Evolutionary conservation across 2,329 filamentous ascomycete genomes (phyloP).

Genomic region (Helotiales sp.): DNA sequence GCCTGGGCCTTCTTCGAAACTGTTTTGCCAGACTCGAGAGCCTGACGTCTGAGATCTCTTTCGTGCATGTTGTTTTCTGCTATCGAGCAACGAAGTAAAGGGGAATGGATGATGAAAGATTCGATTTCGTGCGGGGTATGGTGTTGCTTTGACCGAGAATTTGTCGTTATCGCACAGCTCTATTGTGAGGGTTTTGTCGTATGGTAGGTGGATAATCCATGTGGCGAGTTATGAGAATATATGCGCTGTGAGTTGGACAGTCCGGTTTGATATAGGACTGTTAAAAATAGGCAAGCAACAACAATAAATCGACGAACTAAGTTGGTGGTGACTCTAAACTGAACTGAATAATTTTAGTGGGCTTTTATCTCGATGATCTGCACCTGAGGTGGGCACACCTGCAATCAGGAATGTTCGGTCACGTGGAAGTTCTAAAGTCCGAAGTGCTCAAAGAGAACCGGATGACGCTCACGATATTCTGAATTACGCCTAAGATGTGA

Average conservation of each 20-base stretch:
- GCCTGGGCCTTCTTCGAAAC: slow-evolving; percentile 56
- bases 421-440: neutral
- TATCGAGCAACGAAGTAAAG: neutral
- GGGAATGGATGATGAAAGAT: neutral
- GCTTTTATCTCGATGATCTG: neutral
- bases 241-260: neutral
- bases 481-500: no score
- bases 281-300: neutral
- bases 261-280: neutral
- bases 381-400: neutral
- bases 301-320: neutral
- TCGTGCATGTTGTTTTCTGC: slow-evolving; percentile 40
- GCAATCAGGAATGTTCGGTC: no score
- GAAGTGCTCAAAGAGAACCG: neutral
- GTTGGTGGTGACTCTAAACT: neutral
- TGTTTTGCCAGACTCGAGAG: slow-evolving; percentile 58
- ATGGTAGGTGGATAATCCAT: slow-evolving; percentile 17
- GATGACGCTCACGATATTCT: no score
- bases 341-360: neutral
- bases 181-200: slow-evolving; percentile 18
- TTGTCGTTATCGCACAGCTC: slow-evolving; percentile 23
- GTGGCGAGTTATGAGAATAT: slow-evolving; percentile 11
- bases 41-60: slow-evolving; percentile 52
- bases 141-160: slow-evolving; percentile 7
- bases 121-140: slow-evolving; percentile 23